Percentiles rank a stretch among this genome's conserved stretches.
phyloP scores from a whole-genome alignment of 2,329 filamentous ascomycete genomes.

The Trichoderma breve region DNA sequence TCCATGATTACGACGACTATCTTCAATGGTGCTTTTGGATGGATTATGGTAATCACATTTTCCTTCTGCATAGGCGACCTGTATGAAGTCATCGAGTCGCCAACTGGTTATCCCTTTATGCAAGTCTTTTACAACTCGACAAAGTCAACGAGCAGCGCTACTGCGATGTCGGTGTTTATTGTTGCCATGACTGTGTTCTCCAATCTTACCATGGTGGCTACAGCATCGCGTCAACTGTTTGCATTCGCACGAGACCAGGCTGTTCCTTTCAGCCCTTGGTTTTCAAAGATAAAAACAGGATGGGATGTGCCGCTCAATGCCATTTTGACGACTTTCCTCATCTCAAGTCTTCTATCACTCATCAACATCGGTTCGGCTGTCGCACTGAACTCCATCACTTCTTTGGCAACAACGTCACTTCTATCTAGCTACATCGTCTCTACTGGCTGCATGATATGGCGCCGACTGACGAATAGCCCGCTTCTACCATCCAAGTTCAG shows the following conservation, averaged over 20 bases:
- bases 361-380: conserved; percentile 35
- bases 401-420: neutral
- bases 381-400: conserved; percentile 21
- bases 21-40: conserved; percentile 52
- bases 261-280: conserved; percentile 31
- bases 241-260: conserved; percentile 44
- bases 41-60: conserved; percentile 55
- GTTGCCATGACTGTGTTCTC: conserved; percentile 48
- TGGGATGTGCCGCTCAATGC: neutral
- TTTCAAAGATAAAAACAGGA: conserved; percentile 27
- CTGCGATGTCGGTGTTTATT: conserved; percentile 47
- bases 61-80: conserved; percentile 54
- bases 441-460: conserved; percentile 9
- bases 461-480: neutral
- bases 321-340: conserved; percentile 28
- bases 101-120: conserved; percentile 57
- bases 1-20: conserved; percentile 36
- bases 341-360: conserved; percentile 33
- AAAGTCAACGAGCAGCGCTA: conserved; percentile 39
- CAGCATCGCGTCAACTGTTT: conserved; percentile 57
- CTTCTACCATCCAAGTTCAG: neutral
- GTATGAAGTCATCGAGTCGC: conserved; percentile 41
- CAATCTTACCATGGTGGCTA: conserved; percentile 53
- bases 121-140: conserved; percentile 55
- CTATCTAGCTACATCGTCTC: conserved; percentile 7